These are phyloP conservation scores for Coemansia pectinata DNA, from an alignment of 192 early-diverging fungal species.

Conservation along the genomic window DNA sequence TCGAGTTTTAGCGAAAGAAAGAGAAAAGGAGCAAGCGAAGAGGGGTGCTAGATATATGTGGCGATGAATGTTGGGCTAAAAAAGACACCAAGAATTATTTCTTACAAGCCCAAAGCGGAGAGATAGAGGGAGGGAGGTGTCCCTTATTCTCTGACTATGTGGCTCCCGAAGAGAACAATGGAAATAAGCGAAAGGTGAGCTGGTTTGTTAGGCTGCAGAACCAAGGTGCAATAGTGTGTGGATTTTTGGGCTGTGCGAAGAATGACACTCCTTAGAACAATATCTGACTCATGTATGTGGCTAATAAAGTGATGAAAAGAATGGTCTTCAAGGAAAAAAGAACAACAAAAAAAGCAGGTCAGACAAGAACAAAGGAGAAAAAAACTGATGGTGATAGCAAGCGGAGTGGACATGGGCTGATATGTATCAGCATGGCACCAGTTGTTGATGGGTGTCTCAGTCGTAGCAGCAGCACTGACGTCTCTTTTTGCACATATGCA, in stretches of 20 bases:
- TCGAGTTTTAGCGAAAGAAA: neutral
- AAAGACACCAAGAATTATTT: neutral
- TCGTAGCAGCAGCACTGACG: constrained; percentile 5
- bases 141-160: neutral
- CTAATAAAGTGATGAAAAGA: constrained; percentile 1
- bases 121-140: neutral
- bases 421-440: neutral
- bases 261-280: constrained; percentile 1
- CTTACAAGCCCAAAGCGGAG: neutral
- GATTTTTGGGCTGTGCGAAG: neutral
- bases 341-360: neutral
- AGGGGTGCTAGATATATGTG: constrained; percentile 6
- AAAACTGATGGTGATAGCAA: neutral
- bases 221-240: constrained; percentile 6
- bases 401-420: neutral
- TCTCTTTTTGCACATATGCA: constrained; percentile 7
- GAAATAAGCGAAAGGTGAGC: neutral
- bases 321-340: constrained; percentile 3
- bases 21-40: neutral
- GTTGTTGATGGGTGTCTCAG: neutral
- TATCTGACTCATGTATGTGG: constrained; percentile 6
- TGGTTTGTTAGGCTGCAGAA: constrained; percentile 2
- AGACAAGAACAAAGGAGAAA: neutral
- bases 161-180: neutral
- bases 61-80: neutral